Base-by-base conservation (phyloP, 352 stramenopile species). In the Blastocystis hominis region DNA sequence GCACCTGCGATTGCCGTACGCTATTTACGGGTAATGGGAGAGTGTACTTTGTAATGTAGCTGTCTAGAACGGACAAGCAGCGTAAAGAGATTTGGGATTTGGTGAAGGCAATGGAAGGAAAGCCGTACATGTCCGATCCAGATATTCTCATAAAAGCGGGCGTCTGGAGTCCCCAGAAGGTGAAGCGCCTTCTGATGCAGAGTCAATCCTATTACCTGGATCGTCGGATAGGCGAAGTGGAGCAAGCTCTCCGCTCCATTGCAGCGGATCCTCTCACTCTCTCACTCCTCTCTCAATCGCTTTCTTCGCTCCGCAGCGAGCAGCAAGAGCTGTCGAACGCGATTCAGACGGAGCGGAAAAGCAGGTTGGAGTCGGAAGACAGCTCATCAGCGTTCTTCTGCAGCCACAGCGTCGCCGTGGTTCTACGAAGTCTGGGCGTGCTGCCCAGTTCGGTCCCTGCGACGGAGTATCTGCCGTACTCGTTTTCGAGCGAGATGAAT, bases 101-200 rank as follows among this genome's bases (percentile, higher is more conserved):
- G 20, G 70, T 46, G 34, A 80, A 80, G 40, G 50, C 7, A 20
- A 80, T 80, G 70, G 70, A 64, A 64, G 70, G 70, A 4, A 80
- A 80, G 30, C 70, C 70, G 0, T 80, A 80, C 55, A 62, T 80
- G 70, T 47, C n/a, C 44, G 70, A 80, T 42, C 3, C 70, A 44
- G 50, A 64, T 40, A 80, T 46, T 24, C 70, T 80, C 55, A 42
- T 80, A 10, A 80, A 80, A 46, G 46, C 70, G 20, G 70, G 70
- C 1, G 38, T 80, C 15, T 80, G 70, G 70, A 80, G 70, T 80
- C 70, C 70, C 13, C 70, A 80, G n/a, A 80, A 80, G 70, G n/a
- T 64, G 6, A 80, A 80, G 42, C 13, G 70, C 30, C 38, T 80
- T 10, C 55, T 80, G 7, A 30, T 80, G 13, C 70, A 80, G 70